A percentile compares a stretch with the other conserved stretches of the same genome.
Evolutionary conservation across 1,284 basidiomycete species (phyloP).

Genomic region (Rhodotorula sp.): DNA sequence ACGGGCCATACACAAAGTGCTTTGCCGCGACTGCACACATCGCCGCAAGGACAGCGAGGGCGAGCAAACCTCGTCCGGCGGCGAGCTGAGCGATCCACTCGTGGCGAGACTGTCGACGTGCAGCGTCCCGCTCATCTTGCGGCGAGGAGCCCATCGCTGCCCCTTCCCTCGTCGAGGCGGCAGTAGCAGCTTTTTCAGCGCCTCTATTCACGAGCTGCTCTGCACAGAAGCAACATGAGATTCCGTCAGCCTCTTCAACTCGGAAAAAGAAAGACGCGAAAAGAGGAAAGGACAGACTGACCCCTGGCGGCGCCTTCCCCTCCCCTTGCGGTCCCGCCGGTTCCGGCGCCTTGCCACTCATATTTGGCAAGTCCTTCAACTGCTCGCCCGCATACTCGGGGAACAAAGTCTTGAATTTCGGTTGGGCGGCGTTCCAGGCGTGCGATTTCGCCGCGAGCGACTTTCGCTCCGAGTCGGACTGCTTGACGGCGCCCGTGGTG

Average conservation of each 20-base stretch:
- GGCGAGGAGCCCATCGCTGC: background rate
- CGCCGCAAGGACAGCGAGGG: no score
- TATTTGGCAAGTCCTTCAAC: constrained; percentile 40
- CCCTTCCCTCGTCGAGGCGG: no score
- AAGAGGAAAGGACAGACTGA: background rate
- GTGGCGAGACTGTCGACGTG: no score
- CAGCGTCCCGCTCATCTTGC: background rate
- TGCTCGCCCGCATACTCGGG: constrained; percentile 39
- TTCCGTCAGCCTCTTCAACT: background rate
- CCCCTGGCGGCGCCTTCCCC: background rate
- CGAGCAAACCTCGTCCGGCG: no score
- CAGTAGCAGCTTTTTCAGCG: no score
- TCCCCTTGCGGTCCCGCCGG: constrained; percentile 13
- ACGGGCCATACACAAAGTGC: no score
- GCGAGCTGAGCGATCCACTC: no score
- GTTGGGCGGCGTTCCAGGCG: constrained; percentile 32
- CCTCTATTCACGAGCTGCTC: constrained; percentile 8
- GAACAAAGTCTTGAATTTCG: constrained; percentile 43
- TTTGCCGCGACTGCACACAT: no score
- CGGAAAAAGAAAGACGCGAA: no score
- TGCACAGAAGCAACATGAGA: background rate
- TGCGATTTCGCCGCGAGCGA: constrained; percentile 19
- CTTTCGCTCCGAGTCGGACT: constrained; percentile 24
- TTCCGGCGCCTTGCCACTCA: constrained; percentile 17
- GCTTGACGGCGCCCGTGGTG: constrained; percentile 39